Conservation (phyloP, 768 basidiomycete species). For the Asterophora parasitica region DNA sequence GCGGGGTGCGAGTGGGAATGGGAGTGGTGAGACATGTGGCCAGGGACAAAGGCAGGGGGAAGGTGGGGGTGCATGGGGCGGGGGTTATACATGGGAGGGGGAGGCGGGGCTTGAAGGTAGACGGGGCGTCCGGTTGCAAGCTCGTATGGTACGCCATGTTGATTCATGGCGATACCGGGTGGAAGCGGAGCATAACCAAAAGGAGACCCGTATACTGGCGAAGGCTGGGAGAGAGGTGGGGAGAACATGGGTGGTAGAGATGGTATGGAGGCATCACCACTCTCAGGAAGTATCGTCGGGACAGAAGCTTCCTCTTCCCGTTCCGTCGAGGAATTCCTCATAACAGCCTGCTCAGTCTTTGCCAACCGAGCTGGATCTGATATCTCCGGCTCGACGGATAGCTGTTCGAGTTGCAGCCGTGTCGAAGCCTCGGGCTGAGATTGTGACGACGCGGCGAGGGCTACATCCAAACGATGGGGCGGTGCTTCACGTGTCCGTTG, state of each 20-base stretch:
- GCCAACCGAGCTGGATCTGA: conserved; percentile 33
- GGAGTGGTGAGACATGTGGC: conserved; percentile 56
- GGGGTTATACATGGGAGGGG: conserved; percentile 58
- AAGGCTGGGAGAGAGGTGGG: conserved; percentile 36
- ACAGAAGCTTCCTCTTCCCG: conserved; percentile 19
- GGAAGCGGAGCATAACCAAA: conserved; percentile 64
- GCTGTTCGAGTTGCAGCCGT: conserved; percentile 36
- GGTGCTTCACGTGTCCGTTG: conserved; percentile 3
- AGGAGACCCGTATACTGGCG: conserved; percentile 64
- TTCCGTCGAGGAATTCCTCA: conserved; percentile 33
- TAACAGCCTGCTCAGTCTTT: conserved; percentile 45
- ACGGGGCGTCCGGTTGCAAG: conserved; percentile 78
- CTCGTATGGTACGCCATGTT: conserved; percentile 79
- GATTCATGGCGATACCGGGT: conserved; percentile 67
- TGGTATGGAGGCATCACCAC: conserved; percentile 32
- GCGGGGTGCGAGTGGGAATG: conserved; percentile 43
- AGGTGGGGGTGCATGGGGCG: conserved; percentile 60
- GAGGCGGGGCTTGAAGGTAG: conserved; percentile 57
- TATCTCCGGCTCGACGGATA: conserved; percentile 29
- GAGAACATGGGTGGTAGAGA: conserved; percentile 40
- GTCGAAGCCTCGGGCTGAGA: conserved; percentile 28
- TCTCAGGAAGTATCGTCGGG: conserved; percentile 5
- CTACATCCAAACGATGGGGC: conserved; percentile 17
- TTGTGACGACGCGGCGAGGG: conserved; percentile 16
- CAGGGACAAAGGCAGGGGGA: conserved; percentile 51